These are phyloP conservation scores for Hermanozyma aechmeae DNA, from an alignment of 805 yeast species.

Conservation along the genomic window DNA sequence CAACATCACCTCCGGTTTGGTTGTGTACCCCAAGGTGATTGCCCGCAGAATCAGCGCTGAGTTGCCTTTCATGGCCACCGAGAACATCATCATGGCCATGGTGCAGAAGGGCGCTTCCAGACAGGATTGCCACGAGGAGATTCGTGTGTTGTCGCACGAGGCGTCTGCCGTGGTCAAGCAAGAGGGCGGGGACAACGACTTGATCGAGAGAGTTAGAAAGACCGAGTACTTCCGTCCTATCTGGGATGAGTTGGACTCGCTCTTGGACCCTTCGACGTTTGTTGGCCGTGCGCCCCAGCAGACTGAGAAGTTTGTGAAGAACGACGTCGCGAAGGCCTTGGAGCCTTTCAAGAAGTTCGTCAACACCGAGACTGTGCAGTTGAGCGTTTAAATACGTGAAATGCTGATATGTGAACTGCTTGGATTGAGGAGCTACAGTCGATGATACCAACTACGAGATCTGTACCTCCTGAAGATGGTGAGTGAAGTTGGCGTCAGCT, in stretches of 20 bases:
- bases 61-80: constrained; percentile 99
- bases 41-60: constrained; percentile 92
- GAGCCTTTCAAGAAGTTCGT: constrained; percentile 53
- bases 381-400: constrained; percentile 70
- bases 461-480: too few relatives aligned
- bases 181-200: constrained; percentile 97
- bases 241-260: constrained; percentile 68
- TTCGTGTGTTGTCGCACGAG: constrained; percentile 93
- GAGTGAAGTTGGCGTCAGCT: too few relatives aligned
- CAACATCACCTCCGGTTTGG: constrained; percentile 91
- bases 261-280: constrained; percentile 88
- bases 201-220: constrained; percentile 75
- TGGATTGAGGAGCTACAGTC: too few relatives aligned
- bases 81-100: constrained; percentile 99
- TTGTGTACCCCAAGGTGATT: constrained; percentile 97
- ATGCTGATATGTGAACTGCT: too few relatives aligned
- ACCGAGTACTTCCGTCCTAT: constrained; percentile 83
- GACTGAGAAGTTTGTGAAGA: constrained; percentile 82
- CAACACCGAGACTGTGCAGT: constrained; percentile 60
- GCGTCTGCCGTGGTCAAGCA: constrained; percentile 96
- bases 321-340: constrained; percentile 78
- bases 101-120: constrained; percentile 96
- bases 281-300: constrained; percentile 99
- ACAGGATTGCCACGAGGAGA: constrained; percentile 97
- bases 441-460: too few relatives aligned